Percentiles rank a stretch among this genome's conserved stretches.
phyloP scores from a whole-genome alignment of 2,329 filamentous ascomycete species.

The Fusarium sp. region DNA sequence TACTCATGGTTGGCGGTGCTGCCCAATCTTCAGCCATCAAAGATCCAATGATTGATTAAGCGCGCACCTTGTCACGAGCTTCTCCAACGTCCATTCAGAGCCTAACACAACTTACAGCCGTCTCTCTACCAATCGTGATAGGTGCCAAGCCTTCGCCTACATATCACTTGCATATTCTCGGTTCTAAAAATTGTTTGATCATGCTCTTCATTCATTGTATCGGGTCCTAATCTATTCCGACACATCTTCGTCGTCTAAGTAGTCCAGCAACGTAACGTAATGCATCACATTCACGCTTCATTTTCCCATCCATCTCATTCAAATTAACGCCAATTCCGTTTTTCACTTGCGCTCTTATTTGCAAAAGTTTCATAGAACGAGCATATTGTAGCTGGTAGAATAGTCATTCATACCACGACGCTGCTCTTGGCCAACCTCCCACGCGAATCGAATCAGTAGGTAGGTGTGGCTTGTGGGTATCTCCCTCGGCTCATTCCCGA shows the following conservation, averaged over 20 bases:
- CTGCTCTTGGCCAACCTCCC: conserved; percentile 14
- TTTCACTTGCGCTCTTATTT: conserved; percentile 36
- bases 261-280: conserved; percentile 21
- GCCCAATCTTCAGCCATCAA: conserved; percentile 34
- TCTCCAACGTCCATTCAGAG: conserved; percentile 33
- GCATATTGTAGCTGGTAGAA: conserved; percentile 1
- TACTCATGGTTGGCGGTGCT: conserved; percentile 35
- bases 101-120: conserved; percentile 34
- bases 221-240: conserved; percentile 39
- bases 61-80: conserved; percentile 35
- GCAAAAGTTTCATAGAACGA: conserved; percentile 38
- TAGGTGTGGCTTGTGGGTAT: conserved; percentile 38
- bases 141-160: conserved; percentile 20
- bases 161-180: conserved; percentile 40
- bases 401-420: conserved; percentile 13
- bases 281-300: conserved; percentile 20
- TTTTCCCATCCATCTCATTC: conserved; percentile 35
- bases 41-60: conserved; percentile 30
- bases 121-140: conserved; percentile 28
- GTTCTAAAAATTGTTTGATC: conserved; percentile 31
- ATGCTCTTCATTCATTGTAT: conserved; percentile 38
- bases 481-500: conserved; percentile 31
- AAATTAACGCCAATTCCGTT: conserved; percentile 43
- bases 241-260: conserved; percentile 37
- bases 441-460: conserved; percentile 14